Percentiles rank a stretch among this genome's conserved stretches.
Conservation (phyloP, 495 filamentous ascomycete genomes). For the Elasticomyces elasticus region DNA sequence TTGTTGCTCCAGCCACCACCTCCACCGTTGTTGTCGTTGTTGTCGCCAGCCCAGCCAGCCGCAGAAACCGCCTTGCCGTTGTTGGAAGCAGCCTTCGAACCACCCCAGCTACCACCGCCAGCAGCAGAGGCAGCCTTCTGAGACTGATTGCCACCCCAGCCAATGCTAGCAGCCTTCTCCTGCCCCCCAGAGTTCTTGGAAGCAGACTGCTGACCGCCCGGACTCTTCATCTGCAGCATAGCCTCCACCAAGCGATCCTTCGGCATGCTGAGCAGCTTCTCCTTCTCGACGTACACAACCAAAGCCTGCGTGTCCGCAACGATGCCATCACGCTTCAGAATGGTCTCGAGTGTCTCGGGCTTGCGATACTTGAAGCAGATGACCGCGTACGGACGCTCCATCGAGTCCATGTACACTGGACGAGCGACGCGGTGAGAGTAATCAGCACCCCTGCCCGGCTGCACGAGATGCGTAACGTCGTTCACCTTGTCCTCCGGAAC, state of each 20-base stretch:
- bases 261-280: slow-evolving; percentile 16
- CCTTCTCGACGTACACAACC: slow-evolving; percentile 10
- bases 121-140: not conserved
- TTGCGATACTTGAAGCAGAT: slow-evolving; percentile 41
- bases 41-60: not conserved
- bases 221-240: slow-evolving; percentile 11
- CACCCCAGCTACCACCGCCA: not conserved
- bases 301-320: not conserved
- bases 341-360: slow-evolving; percentile 21
- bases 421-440: slow-evolving; percentile 31
- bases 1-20: not conserved
- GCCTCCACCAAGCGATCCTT: slow-evolving; percentile 26
- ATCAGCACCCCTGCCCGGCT: slow-evolving; percentile 26
- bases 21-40: not conserved
- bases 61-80: not conserved
- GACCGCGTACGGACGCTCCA: slow-evolving; percentile 38
- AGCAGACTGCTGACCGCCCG: not conserved
- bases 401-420: slow-evolving; percentile 35
- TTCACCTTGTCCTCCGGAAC: slow-evolving; percentile 14
- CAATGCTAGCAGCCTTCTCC: not conserved
- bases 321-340: slow-evolving; percentile 14
- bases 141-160: not conserved
- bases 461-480: slow-evolving; percentile 30
- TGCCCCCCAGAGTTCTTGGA: not conserved
- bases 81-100: not conserved